Evolutionary conservation across 1,139 yeast genomes (phyloP).

Genomic region (Hansenula anomala): DNA sequence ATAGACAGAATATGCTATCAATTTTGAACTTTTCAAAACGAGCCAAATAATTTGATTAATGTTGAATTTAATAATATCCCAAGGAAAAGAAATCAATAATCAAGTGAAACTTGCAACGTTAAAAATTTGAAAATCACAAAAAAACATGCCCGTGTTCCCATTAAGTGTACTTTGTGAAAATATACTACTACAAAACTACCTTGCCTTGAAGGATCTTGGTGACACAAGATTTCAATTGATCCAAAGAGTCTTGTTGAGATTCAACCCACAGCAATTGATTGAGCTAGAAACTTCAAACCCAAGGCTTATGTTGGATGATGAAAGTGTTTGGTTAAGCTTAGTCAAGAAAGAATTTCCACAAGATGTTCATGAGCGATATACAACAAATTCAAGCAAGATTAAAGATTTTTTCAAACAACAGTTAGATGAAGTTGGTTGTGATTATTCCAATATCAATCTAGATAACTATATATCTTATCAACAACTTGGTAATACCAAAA

Average conservation of each 20-base stretch:
- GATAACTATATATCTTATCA: slow-evolving; percentile 13
- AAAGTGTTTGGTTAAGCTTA: slow-evolving; percentile 43
- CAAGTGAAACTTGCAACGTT: too few species aligned
- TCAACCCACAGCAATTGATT: slow-evolving; percentile 43
- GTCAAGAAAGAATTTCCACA: slow-evolving; percentile 47
- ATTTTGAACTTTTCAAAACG: too few species aligned
- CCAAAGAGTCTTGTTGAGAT: slow-evolving; percentile 36
- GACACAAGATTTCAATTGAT: slow-evolving; percentile 45
- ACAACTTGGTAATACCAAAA: slow-evolving; percentile 11
- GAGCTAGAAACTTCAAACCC: slow-evolving; percentile 41
- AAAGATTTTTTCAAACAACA: slow-evolving; percentile 15
- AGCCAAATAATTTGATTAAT: too few species aligned
- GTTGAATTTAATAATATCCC: too few species aligned
- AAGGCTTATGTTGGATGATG: slow-evolving; percentile 42
- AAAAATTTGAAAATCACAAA: too few species aligned
- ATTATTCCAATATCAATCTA: slow-evolving; percentile 9
- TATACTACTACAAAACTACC: slow-evolving; percentile 14
- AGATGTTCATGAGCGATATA: slow-evolving; percentile 15
- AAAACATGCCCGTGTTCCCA: slow-evolving; percentile 11
- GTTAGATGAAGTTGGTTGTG: slow-evolving; percentile 10
- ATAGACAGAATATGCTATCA: too few species aligned
- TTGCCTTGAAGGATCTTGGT: slow-evolving; percentile 33
- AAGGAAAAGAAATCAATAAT: too few species aligned
- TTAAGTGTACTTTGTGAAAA: slow-evolving; percentile 19
- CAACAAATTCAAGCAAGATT: slow-evolving; percentile 12